Evolutionary conservation across 1,284 basidiomycete genomes (phyloP).

Genomic region (Pseudozyma thailandica): DNA sequence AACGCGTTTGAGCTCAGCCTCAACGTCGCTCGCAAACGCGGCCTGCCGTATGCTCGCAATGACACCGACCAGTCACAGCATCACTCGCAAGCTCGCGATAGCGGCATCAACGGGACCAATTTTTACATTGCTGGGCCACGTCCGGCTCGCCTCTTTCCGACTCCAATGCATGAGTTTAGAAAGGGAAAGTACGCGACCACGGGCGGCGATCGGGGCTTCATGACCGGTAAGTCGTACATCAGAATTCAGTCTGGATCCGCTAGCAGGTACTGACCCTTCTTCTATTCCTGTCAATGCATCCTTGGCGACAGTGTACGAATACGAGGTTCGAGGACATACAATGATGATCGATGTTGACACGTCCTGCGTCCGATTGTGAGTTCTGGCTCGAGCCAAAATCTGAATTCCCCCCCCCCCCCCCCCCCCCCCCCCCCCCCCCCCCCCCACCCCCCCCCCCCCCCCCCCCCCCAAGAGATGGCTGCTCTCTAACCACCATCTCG

Average conservation of each 20-base stretch:
- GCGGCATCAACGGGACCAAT: neutral
- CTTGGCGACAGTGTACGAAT: conserved; percentile 43
- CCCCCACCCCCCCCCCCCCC: no score
- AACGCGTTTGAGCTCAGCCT: conserved; percentile 1
- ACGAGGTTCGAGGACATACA: conserved; percentile 39
- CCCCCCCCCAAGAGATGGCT: no score
- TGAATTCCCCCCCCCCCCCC: no score
- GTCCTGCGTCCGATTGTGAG: conserved; percentile 50
- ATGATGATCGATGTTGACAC: conserved; percentile 58
- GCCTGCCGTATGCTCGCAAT: conserved; percentile 19
- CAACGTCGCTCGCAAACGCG: conserved; percentile 22
- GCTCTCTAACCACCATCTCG: no score
- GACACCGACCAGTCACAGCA: conserved; percentile 1
- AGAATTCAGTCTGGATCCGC: neutral
- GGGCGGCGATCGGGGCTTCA: conserved; percentile 40
- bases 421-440: no score
- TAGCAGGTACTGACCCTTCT: neutral
- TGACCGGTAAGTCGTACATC: conserved; percentile 30
- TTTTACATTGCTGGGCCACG: conserved; percentile 38
- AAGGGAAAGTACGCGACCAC: conserved; percentile 47
- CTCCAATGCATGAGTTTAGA: conserved; percentile 27
- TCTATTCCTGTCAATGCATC: neutral
- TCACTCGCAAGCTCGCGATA: neutral
- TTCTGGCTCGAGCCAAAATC: no score
- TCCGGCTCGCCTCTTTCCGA: conserved; percentile 32